These are phyloP conservation scores for Vitis hybrid DNA, from an alignment of 177 flowering plant species.

Conservation along the genomic window DNA sequence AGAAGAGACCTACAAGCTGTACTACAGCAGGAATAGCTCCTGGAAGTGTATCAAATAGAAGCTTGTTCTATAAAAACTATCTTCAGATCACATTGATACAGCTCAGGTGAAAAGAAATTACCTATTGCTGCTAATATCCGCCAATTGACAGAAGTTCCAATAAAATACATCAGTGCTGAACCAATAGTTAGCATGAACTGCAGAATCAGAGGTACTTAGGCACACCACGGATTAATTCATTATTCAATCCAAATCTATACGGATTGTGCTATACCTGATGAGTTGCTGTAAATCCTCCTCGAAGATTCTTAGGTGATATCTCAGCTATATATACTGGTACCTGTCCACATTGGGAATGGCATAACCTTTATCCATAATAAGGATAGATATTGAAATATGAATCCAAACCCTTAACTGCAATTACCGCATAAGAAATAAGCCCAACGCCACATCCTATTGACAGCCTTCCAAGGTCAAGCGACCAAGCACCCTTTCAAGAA, in stretches of 20 bases:
- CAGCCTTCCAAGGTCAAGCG: constrained; percentile 32
- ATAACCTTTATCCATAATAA: background rate
- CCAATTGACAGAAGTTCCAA: constrained; percentile 65
- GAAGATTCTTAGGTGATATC: constrained; percentile 33
- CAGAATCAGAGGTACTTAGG: constrained; percentile 2
- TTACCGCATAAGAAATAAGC: constrained; percentile 36
- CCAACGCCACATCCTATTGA: constrained; percentile 35
- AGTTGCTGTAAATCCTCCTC: constrained; percentile 18
- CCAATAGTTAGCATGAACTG: constrained; percentile 76
- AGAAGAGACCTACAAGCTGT: constrained; percentile 47
- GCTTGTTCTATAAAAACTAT: background rate
- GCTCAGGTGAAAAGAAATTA: too few relatives aligned
- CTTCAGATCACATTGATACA: background rate
- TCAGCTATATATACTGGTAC: constrained; percentile 45
- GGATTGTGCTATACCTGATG: constrained; percentile 7
- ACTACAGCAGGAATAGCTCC: constrained; percentile 58
- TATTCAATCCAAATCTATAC: background rate
- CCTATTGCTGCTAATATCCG: constrained; percentile 13
- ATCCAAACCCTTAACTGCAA: background rate
- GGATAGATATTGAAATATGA: background rate
- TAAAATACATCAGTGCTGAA: constrained; percentile 43
- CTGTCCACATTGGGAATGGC: constrained; percentile 15
- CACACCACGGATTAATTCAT: too few relatives aligned
- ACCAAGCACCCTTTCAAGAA: too few relatives aligned
- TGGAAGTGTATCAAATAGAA: constrained; percentile 16